Conservation (phyloP, 148 eudicot species). For the Persicaria maculosa region DNA sequence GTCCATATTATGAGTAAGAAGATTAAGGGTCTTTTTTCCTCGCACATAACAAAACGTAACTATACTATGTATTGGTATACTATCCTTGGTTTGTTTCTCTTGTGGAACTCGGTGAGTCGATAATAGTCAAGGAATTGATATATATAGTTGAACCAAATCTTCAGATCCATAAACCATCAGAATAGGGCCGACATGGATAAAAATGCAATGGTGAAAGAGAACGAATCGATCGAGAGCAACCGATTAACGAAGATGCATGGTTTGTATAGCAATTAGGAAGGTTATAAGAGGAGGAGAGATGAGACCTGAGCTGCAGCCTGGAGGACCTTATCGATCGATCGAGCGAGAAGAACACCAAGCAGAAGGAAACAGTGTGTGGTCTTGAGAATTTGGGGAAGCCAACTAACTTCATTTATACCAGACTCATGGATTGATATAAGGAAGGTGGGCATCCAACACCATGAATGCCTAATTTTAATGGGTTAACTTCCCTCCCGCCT, state of each 20-base stretch:
- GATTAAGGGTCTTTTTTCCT: too few relatives aligned
- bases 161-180: background rate
- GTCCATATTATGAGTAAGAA: too few relatives aligned
- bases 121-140: background rate
- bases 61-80: too few relatives aligned
- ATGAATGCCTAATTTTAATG: background rate
- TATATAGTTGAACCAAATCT: background rate
- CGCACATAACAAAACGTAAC: too few relatives aligned
- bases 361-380: background rate
- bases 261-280: too few relatives aligned
- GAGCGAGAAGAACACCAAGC: background rate
- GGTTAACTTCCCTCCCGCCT: background rate
- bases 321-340: background rate
- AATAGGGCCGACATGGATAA: background rate
- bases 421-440: background rate
- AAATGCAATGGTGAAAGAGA: background rate
- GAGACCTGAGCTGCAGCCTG: too few relatives aligned
- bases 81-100: background rate
- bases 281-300: too few relatives aligned
- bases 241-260: too few relatives aligned
- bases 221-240: background rate
- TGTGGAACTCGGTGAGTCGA: background rate
- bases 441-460: background rate
- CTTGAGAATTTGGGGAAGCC: background rate
- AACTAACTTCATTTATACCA: conserved; percentile 8